Conservation (phyloP, 2,329 filamentous ascomycete genomes). For the Colletotrichum magnum region DNA sequence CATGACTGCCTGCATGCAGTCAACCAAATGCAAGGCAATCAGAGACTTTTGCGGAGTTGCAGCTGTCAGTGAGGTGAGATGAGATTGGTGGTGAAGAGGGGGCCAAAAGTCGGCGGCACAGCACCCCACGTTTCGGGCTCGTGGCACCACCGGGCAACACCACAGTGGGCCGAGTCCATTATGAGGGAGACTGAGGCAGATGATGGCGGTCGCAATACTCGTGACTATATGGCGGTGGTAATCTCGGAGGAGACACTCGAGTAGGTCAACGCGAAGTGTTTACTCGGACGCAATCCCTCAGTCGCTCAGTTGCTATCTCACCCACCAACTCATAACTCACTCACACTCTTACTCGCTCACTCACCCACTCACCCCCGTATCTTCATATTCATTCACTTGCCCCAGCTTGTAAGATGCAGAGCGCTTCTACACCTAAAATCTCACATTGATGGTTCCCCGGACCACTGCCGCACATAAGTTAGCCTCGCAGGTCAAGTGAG, state of each 20-base stretch:
- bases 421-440: neutral
- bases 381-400: no score
- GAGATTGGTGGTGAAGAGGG: no score
- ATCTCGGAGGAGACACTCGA: no score
- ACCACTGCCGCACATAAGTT: constrained; percentile 33
- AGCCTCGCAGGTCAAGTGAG: neutral
- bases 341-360: no score
- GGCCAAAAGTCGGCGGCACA: neutral
- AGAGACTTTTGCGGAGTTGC: neutral
- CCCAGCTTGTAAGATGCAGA: no score
- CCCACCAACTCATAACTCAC: no score
- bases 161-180: neutral
- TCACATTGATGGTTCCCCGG: neutral
- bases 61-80: neutral
- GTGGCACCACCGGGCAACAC: neutral
- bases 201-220: neutral
- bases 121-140: neutral
- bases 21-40: neutral
- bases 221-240: neutral
- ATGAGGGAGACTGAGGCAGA: neutral
- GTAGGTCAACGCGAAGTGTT: no score
- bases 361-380: no score
- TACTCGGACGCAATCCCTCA: neutral
- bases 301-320: neutral
- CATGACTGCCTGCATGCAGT: neutral